Evolutionary conservation across 1,284 basidiomycete genomes (phyloP).

Genomic region (Vanrija humicola): DNA sequence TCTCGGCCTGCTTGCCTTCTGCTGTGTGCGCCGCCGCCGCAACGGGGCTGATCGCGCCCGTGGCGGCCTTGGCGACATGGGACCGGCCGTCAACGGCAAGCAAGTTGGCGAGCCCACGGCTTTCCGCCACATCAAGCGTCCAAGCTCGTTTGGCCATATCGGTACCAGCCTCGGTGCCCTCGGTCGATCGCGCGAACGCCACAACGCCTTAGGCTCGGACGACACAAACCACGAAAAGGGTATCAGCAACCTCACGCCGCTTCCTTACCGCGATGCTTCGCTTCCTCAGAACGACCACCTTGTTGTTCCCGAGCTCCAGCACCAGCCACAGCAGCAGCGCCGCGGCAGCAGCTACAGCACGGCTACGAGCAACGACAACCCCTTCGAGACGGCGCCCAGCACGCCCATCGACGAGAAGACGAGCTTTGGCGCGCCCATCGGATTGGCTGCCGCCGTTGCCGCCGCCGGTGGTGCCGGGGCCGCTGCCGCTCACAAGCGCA

Average conservation of each 20-base stretch:
- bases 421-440: not conserved
- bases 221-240: no score
- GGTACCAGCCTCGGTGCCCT: no score
- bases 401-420: conserved; percentile 11
- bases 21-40: conserved; percentile 2
- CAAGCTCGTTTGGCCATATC: not conserved
- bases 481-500: not conserved
- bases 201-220: no score
- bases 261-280: no score
- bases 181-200: no score
- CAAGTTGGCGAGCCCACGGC: conserved; percentile 5
- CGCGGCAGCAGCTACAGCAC: not conserved
- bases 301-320: no score
- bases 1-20: conserved; percentile 24
- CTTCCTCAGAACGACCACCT: no score
- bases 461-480: not conserved
- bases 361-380: conserved; percentile 2
- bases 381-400: conserved; percentile 15
- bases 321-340: no score
- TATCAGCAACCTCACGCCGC: no score
- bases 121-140: conserved; percentile 1
- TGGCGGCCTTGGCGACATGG: not conserved
- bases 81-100: not conserved
- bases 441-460: not conserved
- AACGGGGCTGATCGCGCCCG: not conserved